Base-by-base conservation (phyloP, 1,284 basidiomycete species). In the Moesziomyces globuligerus region DNA sequence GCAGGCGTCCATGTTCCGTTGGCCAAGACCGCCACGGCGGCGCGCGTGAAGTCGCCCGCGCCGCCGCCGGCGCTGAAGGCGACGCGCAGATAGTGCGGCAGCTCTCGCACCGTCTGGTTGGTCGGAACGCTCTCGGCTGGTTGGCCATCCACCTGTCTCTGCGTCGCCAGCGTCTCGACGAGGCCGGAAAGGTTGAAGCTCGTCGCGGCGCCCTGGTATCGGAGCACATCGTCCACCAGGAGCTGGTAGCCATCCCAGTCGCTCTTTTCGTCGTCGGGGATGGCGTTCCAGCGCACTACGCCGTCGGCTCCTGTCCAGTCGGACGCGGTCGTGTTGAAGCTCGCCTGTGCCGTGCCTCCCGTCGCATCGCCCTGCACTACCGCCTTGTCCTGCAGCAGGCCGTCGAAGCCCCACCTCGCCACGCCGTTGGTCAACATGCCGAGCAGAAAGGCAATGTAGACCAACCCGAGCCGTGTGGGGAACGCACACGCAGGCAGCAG, bases 221-320 rank as follows among this genome's bases (percentile, higher is more conserved):
- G 86, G 77, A 92, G 87, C 0, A 94, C 92, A 73, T 94, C 93
- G 78, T 94, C 91, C 8, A 94, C 87, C 9, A 94, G 85, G 34
- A 94, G 85, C 0, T 88, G 84, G 75, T 91, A 93, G 1, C 89
- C 89, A 74, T 90, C 88, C 90, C 89, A 93, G 6, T 72, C 60
- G 48, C 76, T 48, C 2, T 24, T 28, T 24, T 81, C 71, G 10
- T 84, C 80, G 0, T 86, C 82, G 0, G 84, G 80, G n/a, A 91
- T 85, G 0, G 83, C 71, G 39, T 84, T 84, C 92, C 92, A 94
- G 2, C 91, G 85, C 57, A 77, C 74, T 39, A 39, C 28, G 29
- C 59, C 52, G 36, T 28, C 46, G 20, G 48, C 39, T 2, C 8
- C 10, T 4, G 46, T 37, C 53, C 66, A 64, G 9, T 20, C 41